Evolutionary conservation across 2,329 filamentous ascomycete genomes (phyloP).

Genomic region (Ceratocystis smalleyi): DNA sequence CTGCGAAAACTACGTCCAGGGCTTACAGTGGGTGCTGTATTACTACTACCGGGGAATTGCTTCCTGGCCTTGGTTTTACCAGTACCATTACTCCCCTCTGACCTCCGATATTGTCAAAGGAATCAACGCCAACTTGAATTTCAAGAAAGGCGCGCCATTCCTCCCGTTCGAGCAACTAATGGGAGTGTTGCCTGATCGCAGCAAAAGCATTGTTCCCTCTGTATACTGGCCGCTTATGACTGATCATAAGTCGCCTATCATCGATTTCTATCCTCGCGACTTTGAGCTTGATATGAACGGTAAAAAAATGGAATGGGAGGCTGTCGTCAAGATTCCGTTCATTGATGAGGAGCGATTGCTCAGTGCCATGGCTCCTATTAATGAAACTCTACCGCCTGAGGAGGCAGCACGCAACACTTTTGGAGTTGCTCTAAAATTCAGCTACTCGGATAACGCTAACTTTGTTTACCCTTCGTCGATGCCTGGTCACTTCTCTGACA

Average conservation of each 20-base stretch:
- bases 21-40: constrained; percentile 91
- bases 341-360: constrained; percentile 84
- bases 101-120: constrained; percentile 91
- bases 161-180: constrained; percentile 91
- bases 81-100: constrained; percentile 93
- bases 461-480: constrained; percentile 80
- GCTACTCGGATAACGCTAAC: constrained; percentile 60
- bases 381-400: constrained; percentile 57
- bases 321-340: constrained; percentile 96
- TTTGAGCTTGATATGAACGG: constrained; percentile 99
- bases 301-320: constrained; percentile 99
- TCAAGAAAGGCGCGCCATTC: constrained; percentile 89
- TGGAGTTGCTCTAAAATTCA: constrained; percentile 84
- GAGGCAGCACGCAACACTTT: constrained; percentile 79
- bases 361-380: constrained; percentile 70
- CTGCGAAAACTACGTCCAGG: constrained; percentile 93
- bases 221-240: constrained; percentile 92
- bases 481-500: constrained; percentile 76
- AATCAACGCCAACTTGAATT: constrained; percentile 72
- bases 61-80: constrained; percentile 97
- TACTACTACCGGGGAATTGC: constrained; percentile 97
- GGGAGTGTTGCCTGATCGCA: constrained; percentile 93
- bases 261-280: constrained; percentile 94
- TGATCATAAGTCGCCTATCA: constrained; percentile 73
- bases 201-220: constrained; percentile 83